A percentile compares a stretch with the other conserved stretches of the same genome.
Evolutionary conservation across 768 basidiomycete species (phyloP).

Genomic region (Auricularia auricula-judae): DNA sequence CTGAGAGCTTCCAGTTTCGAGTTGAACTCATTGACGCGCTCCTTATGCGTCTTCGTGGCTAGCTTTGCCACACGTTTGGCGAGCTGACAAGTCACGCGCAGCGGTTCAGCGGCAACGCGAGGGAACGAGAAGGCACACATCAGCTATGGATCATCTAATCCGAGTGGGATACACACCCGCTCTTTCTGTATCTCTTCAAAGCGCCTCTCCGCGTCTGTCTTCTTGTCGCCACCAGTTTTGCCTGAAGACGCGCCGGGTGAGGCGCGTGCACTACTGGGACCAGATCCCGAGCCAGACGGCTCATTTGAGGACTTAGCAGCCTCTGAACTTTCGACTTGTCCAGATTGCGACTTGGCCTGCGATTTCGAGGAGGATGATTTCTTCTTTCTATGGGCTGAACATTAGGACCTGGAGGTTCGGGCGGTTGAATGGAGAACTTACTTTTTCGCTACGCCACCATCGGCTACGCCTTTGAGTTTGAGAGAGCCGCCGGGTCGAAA

Average conservation of each 20-base stretch:
- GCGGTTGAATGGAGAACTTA: conserved; percentile 23
- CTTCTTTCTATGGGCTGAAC: conserved; percentile 58
- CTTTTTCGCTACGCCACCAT: conserved; percentile 80
- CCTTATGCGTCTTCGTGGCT: conserved; percentile 84
- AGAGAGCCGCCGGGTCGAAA: conserved; percentile 78
- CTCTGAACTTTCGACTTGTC: conserved; percentile 30
- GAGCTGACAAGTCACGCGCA: conserved; percentile 34
- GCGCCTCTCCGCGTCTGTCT: conserved; percentile 79
- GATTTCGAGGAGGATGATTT: conserved; percentile 55
- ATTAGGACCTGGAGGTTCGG: conserved; percentile 7
- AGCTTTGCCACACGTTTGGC: conserved; percentile 62
- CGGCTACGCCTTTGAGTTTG: conserved; percentile 78
- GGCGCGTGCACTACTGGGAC: conserved; percentile 45
- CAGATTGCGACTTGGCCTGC: conserved; percentile 20
- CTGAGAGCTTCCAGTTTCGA: conserved; percentile 73
- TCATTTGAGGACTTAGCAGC: conserved; percentile 20
- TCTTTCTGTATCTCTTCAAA: conserved; percentile 82
- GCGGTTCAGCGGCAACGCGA: neutral
- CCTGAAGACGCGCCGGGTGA: conserved; percentile 39
- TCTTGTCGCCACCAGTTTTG: conserved; percentile 34
- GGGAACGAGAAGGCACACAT: neutral
- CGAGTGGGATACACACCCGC: conserved; percentile 40
- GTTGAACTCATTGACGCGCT: conserved; percentile 87
- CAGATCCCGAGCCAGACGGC: conserved; percentile 17
- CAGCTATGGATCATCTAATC: neutral